A percentile compares a stretch with the other conserved stretches of the same genome.
Evolutionary conservation across 495 filamentous ascomycete genomes (phyloP).

Genomic region (Talaromyces nanjingensis): DNA sequence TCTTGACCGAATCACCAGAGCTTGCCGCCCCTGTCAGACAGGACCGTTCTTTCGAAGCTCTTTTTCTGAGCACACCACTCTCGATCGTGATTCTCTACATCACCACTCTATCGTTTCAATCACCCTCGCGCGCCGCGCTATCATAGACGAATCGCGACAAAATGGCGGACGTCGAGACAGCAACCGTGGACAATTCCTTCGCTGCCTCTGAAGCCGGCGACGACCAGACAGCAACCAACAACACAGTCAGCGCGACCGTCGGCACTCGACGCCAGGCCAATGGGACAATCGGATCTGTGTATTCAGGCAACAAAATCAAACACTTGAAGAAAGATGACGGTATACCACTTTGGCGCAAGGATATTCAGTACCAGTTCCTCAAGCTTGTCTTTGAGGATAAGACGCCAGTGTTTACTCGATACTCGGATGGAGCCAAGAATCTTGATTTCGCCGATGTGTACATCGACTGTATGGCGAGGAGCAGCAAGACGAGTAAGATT

Average conservation of each 20-base stretch:
- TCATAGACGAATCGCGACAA: slow-evolving; percentile 3
- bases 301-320: slow-evolving; percentile 86
- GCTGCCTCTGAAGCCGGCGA: slow-evolving; percentile 34
- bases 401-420: slow-evolving; percentile 79
- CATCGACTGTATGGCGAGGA: slow-evolving; percentile 96
- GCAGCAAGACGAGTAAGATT: slow-evolving; percentile 98
- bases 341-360: slow-evolving; percentile 90
- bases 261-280: slow-evolving; percentile 60
- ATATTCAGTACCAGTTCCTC: slow-evolving; percentile 96
- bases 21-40: background rate
- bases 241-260: slow-evolving; percentile 46
- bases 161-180: slow-evolving; percentile 36
- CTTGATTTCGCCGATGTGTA: slow-evolving; percentile 94
- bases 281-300: slow-evolving; percentile 59
- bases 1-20: background rate
- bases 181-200: slow-evolving; percentile 40
- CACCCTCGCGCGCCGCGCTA: background rate
- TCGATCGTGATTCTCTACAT: background rate
- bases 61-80: background rate
- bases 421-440: slow-evolving; percentile 58
- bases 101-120: background rate
- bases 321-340: slow-evolving; percentile 98
- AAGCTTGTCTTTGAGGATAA: slow-evolving; percentile 85
- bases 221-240: slow-evolving; percentile 40
- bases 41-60: background rate